Evolutionary conservation across 1,139 yeast species (phyloP).

Genomic region (Saccharomycopsis hybrid): DNA sequence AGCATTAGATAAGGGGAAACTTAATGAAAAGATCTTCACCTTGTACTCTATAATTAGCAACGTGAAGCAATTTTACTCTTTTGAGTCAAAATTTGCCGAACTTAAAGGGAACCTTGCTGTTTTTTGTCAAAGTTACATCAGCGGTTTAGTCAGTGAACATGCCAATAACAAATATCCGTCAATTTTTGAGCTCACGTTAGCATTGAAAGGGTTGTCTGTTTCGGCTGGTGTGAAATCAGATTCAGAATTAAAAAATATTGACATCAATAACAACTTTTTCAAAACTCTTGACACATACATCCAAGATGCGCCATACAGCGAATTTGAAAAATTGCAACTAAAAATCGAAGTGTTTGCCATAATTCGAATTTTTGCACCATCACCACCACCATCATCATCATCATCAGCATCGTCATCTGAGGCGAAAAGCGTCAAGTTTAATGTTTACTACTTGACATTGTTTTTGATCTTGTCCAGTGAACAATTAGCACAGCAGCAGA

Average conservation of each 20-base stretch:
- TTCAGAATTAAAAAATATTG: background rate
- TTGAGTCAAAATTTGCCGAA: background rate
- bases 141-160: background rate
- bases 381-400: no score
- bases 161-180: background rate
- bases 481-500: background rate
- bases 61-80: background rate
- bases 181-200: background rate
- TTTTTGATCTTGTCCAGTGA: background rate
- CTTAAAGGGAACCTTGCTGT: background rate
- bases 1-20: background rate
- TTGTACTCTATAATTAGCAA: background rate
- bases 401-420: background rate
- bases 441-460: constrained; percentile 1
- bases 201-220: background rate
- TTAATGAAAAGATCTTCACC: background rate
- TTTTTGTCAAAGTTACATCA: background rate
- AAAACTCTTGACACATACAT: background rate
- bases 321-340: background rate
- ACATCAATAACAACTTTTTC: background rate
- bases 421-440: background rate
- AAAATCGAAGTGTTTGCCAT: background rate
- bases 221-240: background rate
- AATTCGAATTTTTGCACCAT: no score
- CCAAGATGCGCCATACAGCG: no score